Evolutionary conservation across 257 asterid genomes (phyloP).

Genomic region (Solanum piurae): DNA sequence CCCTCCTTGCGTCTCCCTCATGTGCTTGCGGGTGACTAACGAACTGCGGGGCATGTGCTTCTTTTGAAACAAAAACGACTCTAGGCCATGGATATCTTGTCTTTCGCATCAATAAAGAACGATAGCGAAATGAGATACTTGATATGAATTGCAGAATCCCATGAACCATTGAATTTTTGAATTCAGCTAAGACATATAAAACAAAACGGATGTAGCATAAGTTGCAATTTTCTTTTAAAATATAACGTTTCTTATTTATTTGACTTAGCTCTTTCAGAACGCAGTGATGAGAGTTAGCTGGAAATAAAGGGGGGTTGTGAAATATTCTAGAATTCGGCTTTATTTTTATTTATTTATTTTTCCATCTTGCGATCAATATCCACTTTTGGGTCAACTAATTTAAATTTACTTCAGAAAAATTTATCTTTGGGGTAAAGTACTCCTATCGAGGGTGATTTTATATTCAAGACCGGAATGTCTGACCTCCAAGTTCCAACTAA

Average conservation of each 20-base stretch:
- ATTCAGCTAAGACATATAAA: too few species aligned
- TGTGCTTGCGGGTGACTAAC: background rate
- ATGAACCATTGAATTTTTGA: background rate
- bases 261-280: background rate
- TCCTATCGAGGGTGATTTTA: background rate
- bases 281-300: background rate
- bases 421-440: background rate
- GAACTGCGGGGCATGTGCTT: background rate
- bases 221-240: background rate
- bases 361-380: background rate
- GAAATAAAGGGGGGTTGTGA: background rate
- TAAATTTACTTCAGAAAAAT: background rate
- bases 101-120: background rate
- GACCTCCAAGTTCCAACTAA: background rate
- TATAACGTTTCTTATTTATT: background rate
- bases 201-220: background rate
- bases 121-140: too few species aligned
- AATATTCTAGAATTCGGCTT: background rate
- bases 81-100: background rate
- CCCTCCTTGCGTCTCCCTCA: background rate
- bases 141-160: background rate
- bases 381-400: background rate
- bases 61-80: too few species aligned
- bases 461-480: accelerated
- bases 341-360: too few species aligned